Evolutionary conservation across 2,329 filamentous ascomycete genomes (phyloP).

Genomic region (Cercospora canescens): DNA sequence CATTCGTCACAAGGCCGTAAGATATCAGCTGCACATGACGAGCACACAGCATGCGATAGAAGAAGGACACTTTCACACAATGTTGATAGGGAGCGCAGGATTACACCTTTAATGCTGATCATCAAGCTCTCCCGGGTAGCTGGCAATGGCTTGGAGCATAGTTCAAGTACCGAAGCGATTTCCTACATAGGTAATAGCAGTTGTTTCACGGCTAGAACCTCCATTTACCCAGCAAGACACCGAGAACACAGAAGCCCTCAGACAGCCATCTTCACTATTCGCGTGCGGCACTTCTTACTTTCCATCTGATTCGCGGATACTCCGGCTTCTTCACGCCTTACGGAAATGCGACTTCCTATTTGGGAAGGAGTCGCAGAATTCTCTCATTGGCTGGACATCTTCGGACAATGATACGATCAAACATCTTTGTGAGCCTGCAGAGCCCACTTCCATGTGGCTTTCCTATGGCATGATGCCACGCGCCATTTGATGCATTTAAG

Average conservation of each 20-base stretch:
- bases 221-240: background rate
- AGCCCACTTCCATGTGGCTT: background rate
- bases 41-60: background rate
- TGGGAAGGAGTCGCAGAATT: background rate
- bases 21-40: background rate
- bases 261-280: background rate
- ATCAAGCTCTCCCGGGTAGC: background rate
- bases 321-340: background rate
- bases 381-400: background rate
- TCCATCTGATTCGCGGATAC: background rate
- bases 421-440: background rate
- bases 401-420: background rate
- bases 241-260: background rate
- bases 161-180: background rate
- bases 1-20: background rate
- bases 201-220: background rate
- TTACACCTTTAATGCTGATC: background rate
- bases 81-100: background rate
- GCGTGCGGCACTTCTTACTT: background rate
- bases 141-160: background rate
- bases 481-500: background rate
- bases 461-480: background rate
- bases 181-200: background rate
- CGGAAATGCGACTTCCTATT: conserved; percentile 4
- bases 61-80: background rate